A percentile compares a stretch with the other conserved stretches of the same genome.
These are phyloP conservation scores for Striga hermonthica DNA, from an alignment of 305 asterid species.

Conservation along the genomic window DNA sequence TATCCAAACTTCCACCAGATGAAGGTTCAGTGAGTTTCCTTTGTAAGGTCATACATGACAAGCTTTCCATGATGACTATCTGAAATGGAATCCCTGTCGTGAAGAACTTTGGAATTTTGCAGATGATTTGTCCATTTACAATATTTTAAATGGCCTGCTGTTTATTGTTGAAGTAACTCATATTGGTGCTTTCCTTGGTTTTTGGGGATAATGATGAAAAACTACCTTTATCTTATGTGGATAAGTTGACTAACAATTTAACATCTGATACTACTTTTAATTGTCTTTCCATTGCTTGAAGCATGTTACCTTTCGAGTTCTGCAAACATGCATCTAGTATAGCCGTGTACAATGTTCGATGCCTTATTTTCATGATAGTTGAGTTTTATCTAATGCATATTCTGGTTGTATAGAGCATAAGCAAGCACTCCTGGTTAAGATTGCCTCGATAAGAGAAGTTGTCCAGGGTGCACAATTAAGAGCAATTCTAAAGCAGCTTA, in stretches of 20 bases:
- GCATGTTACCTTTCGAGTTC: conserved; percentile 16
- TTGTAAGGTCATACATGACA: conserved; percentile 54
- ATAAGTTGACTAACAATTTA: no score
- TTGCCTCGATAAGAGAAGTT: conserved; percentile 89
- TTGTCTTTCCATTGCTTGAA: not conserved
- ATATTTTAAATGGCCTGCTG: conserved; percentile 10
- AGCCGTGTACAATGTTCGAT: conserved; percentile 10
- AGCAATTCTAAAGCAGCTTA: conserved; percentile 69
- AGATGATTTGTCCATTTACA: conserved; percentile 19
- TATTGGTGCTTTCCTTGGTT: not conserved
- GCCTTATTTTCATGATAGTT: conserved; percentile 14
- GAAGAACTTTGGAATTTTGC: conserved; percentile 24
- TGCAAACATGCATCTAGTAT: not conserved
- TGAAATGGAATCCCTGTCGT: conserved; percentile 27
- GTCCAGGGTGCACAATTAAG: conserved; percentile 90
- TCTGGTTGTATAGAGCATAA: conserved; percentile 50
- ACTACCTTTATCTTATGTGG: not conserved
- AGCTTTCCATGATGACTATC: conserved; percentile 42
- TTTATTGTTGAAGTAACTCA: conserved; percentile 25
- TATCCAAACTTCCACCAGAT: conserved; percentile 87
- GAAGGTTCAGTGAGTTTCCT: conserved; percentile 84
- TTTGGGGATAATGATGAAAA: not conserved
- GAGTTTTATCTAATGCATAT: conserved; percentile 28
- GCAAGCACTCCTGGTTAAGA: conserved; percentile 62
- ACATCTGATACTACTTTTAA: no score